Evolutionary conservation across 2,329 filamentous ascomycete genomes (phyloP), one percentile per base, ranked within the genome.

Genomic region (Mycosphaerella arachidis): DNA sequence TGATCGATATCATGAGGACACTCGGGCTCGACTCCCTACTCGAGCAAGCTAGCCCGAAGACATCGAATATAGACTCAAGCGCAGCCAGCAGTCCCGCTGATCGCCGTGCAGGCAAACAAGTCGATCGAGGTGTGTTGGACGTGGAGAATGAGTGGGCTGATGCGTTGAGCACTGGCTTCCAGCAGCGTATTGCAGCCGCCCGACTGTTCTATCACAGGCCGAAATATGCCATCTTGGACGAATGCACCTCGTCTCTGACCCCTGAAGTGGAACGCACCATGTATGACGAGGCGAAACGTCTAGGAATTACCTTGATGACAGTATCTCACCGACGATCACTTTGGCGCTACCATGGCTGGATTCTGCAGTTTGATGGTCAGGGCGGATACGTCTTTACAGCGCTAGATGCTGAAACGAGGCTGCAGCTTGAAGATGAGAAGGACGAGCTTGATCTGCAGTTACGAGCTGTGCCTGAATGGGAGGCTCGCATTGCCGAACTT

Each of bases 151-250:
- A 97, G 78, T 99, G 94, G 94, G 88, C 92, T 52, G 93, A 97
- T 68, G 91, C 96, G 0, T 83, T 99, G 30, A 96, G 91, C 0
- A 91, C 91, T 12, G 94, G 94, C 6, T 81, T 97, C 20, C 94
- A 99, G 77, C 94, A 99, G 78, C 89, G 94, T 55, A 90, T 99
- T 24, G 94, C 94, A 61, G 97, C 97, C 91, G 94, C 94, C 0
- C 84, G 94, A 0, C 83, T 96, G 18, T 97, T 97, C 76, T 97
- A 97, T 76, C 93, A 97, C 76, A 83, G 86, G 9, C 93, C 93
- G 0, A 88, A 89, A 68, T 97, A 96, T 74, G 94, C 94, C 10
- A 99, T 99, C 67, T 81, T 99, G 40, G 94, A 99, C 73, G 94
- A 99, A 78, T 99, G 94, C 76, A 99, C 94, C 6, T 92, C 88